Percentiles rank a stretch among this genome's conserved stretches.
phyloP scores from a whole-genome alignment of 2,329 filamentous ascomycete genomes.

The Bipolaris zeicola region DNA sequence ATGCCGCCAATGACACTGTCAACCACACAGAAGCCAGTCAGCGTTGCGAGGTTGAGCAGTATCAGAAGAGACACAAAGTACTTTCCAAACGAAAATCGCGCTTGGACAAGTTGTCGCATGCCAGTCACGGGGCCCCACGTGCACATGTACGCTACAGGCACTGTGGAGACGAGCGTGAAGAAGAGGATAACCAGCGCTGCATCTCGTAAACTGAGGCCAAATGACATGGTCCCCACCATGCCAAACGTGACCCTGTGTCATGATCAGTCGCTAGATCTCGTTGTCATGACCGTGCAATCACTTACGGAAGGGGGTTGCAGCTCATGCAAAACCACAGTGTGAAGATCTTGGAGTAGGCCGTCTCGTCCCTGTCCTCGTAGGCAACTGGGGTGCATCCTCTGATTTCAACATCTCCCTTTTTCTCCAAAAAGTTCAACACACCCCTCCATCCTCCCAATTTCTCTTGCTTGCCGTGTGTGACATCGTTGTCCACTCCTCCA shows the following conservation, averaged over 20 bases:
- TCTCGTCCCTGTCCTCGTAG: conserved; percentile 59
- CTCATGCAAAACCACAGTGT: conserved; percentile 66
- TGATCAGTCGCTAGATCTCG: not conserved
- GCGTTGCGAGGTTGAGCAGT: conserved; percentile 66
- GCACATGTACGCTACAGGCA: conserved; percentile 62
- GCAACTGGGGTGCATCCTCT: conserved; percentile 63
- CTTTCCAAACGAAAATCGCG: conserved; percentile 63
- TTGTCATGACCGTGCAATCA: not conserved
- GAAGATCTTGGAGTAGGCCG: conserved; percentile 61
- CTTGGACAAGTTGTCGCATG: conserved; percentile 69
- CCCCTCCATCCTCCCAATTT: conserved; percentile 21
- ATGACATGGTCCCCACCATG: conserved; percentile 63
- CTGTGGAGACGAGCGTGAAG: conserved; percentile 62
- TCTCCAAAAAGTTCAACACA: conserved; percentile 26
- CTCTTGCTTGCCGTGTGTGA: conserved; percentile 17
- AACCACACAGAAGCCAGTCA: conserved; percentile 68
- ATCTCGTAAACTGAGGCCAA: conserved; percentile 62
- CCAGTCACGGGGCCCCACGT: conserved; percentile 66
- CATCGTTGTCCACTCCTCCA: conserved; percentile 7
- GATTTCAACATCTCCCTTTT: conserved; percentile 39
- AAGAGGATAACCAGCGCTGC: conserved; percentile 66
- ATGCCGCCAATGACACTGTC: conserved; percentile 66
- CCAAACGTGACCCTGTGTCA: conserved; percentile 62
- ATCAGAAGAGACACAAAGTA: conserved; percentile 66
- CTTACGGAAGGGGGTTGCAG: conserved; percentile 63